Base-by-base conservation (phyloP, 768 basidiomycete species). In the Lepiota brunneoincarnata region DNA sequence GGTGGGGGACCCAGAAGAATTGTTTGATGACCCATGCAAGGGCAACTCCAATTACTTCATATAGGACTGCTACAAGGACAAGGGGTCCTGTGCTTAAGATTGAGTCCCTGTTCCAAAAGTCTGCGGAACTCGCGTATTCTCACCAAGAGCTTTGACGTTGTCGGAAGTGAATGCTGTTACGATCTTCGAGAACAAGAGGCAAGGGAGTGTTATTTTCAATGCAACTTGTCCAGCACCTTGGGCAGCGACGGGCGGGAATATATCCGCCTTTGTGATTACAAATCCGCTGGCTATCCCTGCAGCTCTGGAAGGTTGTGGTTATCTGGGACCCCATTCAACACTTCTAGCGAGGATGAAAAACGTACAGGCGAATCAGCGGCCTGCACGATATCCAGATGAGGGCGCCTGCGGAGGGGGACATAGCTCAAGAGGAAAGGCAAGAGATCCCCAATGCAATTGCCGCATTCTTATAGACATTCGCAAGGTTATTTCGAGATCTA, bases 1-100 rank as follows among this genome's bases (percentile, higher is more conserved):
- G 77, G 61, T 88, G 84, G 1, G 89, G 89, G 2, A 91, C 87
- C 82, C 87, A 90, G 61, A 86, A 89, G 46, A 86, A 59, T 57
- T 80, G 78, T 45, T 79, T 79, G 49, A 82, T 68, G n/a, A 78
- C 43, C 72, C 75, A 83, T 0, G 82, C 81, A 20, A 84, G 72
- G 6, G 65, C 34, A 7, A 82, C 63, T 6, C 89, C 86, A 4
- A 86, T 66, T 2, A 61, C 61, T 55, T 84, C 77, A 58, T 91
- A 90, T 3, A 85, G 47, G 0, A 86, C 23, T 0, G 80, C 82
- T n/a, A 87, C 68, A 11, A 88, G 70, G 23, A 84, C 61, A 11
- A 90, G 72, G 1, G 87, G 88, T 3, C 84, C 87, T 87, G 42
- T 21, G 41, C 1, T 56, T 49, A 6, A 51, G 34, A 34, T 6